Evolutionary conservation across 1,284 basidiomycete genomes (phyloP).

Genomic region (Heterobasidion irregulare): DNA sequence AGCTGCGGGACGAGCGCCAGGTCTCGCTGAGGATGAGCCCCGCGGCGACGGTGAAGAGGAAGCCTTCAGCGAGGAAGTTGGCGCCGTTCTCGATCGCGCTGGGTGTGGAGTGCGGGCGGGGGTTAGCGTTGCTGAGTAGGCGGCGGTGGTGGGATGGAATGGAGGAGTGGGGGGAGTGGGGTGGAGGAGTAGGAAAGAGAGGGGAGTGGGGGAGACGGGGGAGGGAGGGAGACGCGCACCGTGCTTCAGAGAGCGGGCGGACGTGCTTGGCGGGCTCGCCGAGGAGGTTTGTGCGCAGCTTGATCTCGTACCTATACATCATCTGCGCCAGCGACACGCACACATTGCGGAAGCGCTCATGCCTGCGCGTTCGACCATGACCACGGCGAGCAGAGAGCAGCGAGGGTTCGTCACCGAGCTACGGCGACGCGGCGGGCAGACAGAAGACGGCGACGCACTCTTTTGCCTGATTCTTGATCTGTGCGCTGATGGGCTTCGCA

Average conservation of each 20-base stretch:
- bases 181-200: neutral
- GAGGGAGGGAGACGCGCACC: slow-evolving; percentile 47
- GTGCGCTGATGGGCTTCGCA: slow-evolving; percentile 13
- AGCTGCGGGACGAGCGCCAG: slow-evolving; percentile 68
- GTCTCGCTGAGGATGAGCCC: slow-evolving; percentile 72
- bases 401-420: neutral
- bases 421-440: neutral
- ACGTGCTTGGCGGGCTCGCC: slow-evolving; percentile 73
- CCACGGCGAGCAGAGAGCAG: neutral
- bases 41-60: slow-evolving; percentile 77
- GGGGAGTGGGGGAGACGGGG: neutral
- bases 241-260: slow-evolving; percentile 77
- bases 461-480: slow-evolving; percentile 11
- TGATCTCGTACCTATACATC: slow-evolving; percentile 74
- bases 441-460: slow-evolving; percentile 10
- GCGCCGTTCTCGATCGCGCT: slow-evolving; percentile 89
- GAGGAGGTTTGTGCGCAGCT: slow-evolving; percentile 71
- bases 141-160: neutral
- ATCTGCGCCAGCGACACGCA: slow-evolving; percentile 77
- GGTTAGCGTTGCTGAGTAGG: neutral
- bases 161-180: neutral
- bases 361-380: slow-evolving; percentile 33
- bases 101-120: neutral
- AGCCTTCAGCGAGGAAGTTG: slow-evolving; percentile 79
- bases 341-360: slow-evolving; percentile 67